phyloP scores from a whole-genome alignment of 192 early-diverging fungal species.

The Pilobolus umbonatus region DNA sequence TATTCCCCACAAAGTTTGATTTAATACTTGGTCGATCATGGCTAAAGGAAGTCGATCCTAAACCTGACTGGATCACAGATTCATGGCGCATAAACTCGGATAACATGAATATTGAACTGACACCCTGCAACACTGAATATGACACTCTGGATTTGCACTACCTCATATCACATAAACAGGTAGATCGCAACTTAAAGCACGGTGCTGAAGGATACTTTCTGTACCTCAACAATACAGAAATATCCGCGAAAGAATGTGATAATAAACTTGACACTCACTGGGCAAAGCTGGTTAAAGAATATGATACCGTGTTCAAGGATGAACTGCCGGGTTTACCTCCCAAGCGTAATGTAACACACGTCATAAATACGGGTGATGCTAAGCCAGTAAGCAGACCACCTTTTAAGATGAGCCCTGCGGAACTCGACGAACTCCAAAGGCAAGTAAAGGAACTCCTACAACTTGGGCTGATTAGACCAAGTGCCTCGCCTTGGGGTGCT shows the following conservation, averaged over 20 bases:
- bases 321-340: constrained; percentile 4
- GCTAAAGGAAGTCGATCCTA: not conserved
- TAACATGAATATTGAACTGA: not conserved
- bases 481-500: constrained; percentile 26
- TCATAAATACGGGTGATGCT: constrained; percentile 1
- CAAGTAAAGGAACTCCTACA: constrained; percentile 20
- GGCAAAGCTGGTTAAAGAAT: not conserved
- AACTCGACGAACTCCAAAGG: constrained; percentile 28
- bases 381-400: not conserved
- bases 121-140: not conserved
- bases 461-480: constrained; percentile 30
- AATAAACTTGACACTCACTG: not conserved
- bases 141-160: not conserved
- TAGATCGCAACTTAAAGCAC: not conserved
- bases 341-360: not conserved
- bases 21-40: not conserved
- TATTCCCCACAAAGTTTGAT: constrained; percentile 3
- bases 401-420: not conserved
- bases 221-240: not conserved
- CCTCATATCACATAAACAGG: constrained; percentile 2
- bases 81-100: not conserved
- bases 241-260: not conserved
- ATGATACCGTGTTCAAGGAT: not conserved
- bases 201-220: not conserved
- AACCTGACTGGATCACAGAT: not conserved